phyloP scores from a whole-genome alignment of 768 basidiomycete genomes.

The Clavaria fumosa region DNA sequence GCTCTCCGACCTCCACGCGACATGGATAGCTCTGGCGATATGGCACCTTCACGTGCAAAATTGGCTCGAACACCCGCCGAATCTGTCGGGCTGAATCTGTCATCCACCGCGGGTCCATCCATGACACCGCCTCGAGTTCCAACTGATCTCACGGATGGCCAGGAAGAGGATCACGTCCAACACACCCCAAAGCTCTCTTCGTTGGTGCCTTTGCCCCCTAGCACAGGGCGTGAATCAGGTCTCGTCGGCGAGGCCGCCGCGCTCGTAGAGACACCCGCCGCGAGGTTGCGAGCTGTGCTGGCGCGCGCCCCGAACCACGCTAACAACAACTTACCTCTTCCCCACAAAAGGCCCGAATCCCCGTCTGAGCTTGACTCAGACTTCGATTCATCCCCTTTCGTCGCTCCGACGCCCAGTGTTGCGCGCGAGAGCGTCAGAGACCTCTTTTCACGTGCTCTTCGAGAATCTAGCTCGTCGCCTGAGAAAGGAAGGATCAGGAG shows the following conservation, averaged over 20 bases:
- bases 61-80: too few relatives aligned
- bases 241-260: slow-evolving; percentile 6
- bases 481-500: slow-evolving; percentile 35
- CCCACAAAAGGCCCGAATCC: slow-evolving; percentile 18
- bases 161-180: too few relatives aligned
- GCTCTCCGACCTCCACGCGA: too few relatives aligned
- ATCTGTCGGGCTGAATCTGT: too few relatives aligned
- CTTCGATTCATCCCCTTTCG: slow-evolving; percentile 33
- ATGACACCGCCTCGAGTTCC: too few relatives aligned
- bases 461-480: slow-evolving; percentile 50
- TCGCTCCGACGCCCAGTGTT: slow-evolving; percentile 26
- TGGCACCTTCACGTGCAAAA: too few relatives aligned
- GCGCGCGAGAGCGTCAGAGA: slow-evolving; percentile 45
- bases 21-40: too few relatives aligned
- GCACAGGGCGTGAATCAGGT: too few relatives aligned
- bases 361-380: slow-evolving; percentile 41
- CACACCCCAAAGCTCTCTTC: too few relatives aligned
- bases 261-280: slow-evolving; percentile 34
- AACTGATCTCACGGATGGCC: too few relatives aligned
- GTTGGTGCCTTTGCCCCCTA: too few relatives aligned
- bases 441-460: slow-evolving; percentile 50
- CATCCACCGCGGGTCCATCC: too few relatives aligned
- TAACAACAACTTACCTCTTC: slow-evolving; percentile 13
- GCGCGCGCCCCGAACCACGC: slow-evolving; percentile 31
- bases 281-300: slow-evolving; percentile 47